These are phyloP conservation scores for Pseudognaphalium luteoalbum DNA, from an alignment of 129 eudicot genomes.

Conservation along the genomic window DNA sequence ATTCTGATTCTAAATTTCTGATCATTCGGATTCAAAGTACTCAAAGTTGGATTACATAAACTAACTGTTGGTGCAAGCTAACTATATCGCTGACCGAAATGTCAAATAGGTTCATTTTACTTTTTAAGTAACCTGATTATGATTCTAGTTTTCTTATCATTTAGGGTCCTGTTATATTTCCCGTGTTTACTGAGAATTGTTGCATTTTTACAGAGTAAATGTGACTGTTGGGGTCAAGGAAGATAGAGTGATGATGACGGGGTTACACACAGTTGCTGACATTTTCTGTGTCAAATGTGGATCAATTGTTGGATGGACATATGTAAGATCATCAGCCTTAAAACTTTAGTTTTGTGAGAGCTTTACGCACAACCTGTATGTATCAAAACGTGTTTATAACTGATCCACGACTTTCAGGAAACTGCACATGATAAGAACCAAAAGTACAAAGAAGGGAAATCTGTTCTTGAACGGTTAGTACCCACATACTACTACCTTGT, in stretches of 20 bases:
- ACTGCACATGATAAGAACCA: constrained; percentile 66
- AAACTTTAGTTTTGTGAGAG: neutral
- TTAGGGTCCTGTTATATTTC: constrained; percentile 7
- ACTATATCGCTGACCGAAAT: neutral
- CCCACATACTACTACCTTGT: neutral
- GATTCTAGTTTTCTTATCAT: neutral
- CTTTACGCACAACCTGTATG: neutral
- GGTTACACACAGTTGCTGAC: constrained; percentile 81
- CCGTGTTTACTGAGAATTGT: neutral
- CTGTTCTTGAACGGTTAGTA: constrained; percentile 73
- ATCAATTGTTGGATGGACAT: constrained; percentile 82
- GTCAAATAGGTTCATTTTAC: neutral
- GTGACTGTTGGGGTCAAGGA: constrained; percentile 62
- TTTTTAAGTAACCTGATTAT: neutral
- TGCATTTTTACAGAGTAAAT: constrained; percentile 25
- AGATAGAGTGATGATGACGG: constrained; percentile 81
- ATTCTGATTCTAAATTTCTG: neutral
- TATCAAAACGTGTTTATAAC: neutral
- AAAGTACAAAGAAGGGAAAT: constrained; percentile 92
- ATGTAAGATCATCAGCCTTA: constrained; percentile 42
- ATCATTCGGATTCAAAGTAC: neutral
- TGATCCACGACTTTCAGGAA: constrained; percentile 45
- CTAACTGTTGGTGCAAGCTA: too few species aligned
- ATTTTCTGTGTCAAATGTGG: constrained; percentile 80
- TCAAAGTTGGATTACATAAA: neutral